Percentiles rank a stretch among this genome's conserved stretches.
phyloP scores from a whole-genome alignment of 2,329 filamentous ascomycete genomes.

The Aspergillus fischeri region DNA sequence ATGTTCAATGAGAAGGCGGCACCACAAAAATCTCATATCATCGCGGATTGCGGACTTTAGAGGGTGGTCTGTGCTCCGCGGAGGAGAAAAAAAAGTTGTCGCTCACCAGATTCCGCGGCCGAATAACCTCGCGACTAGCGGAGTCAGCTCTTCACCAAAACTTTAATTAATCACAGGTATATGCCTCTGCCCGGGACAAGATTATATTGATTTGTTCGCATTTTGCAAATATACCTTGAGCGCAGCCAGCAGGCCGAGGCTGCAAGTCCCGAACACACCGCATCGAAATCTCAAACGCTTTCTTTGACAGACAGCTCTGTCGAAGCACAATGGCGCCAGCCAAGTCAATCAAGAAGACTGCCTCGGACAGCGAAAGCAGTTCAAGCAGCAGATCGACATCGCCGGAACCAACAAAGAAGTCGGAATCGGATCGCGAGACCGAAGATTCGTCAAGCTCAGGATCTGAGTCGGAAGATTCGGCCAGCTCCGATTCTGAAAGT shows the following conservation, averaged over 20 bases:
- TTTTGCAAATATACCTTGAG: background rate
- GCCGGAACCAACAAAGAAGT: constrained; percentile 20
- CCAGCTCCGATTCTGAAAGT: constrained; percentile 8
- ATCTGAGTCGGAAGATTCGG: constrained; percentile 15
- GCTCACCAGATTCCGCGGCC: constrained; percentile 5
- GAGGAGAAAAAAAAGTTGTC: constrained; percentile 38
- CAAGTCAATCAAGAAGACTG: background rate
- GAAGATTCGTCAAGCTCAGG: constrained; percentile 17
- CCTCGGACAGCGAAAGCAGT: constrained; percentile 22
- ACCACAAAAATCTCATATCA: background rate
- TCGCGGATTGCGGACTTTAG: constrained; percentile 18
- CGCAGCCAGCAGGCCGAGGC: background rate
- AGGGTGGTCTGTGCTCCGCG: constrained; percentile 38
- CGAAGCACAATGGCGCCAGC: constrained; percentile 20
- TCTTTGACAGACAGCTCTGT: background rate
- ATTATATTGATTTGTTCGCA: background rate
- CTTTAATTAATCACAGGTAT: background rate
- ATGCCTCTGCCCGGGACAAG: background rate
- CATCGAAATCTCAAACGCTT: constrained; percentile 7
- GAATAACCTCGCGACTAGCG: constrained; percentile 7
- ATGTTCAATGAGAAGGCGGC: background rate
- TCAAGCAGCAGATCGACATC: constrained; percentile 24
- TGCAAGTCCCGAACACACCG: constrained; percentile 1
- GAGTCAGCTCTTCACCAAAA: background rate
- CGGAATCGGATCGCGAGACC: constrained; percentile 16